Evolutionary conservation across 78 protist genomes (phyloP), one percentile per base, ranked within the genome.

Genomic region (Dictyostelium brefeldianum): DNA sequence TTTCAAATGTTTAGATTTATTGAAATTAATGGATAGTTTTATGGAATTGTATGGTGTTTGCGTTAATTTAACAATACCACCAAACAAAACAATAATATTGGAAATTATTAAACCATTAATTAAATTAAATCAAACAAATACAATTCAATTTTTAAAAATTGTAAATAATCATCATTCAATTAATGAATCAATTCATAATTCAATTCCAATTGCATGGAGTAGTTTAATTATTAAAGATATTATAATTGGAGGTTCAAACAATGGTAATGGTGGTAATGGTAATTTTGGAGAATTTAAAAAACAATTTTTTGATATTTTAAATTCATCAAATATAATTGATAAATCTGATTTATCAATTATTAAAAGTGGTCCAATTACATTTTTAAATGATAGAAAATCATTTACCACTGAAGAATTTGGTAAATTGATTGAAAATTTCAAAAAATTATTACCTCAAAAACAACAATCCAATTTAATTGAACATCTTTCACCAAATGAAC

Each of bases 101-200:
- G 79, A 73, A n/a, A 73, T 73, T 0, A 73, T 73, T 20, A 36
- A 73, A 46, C 79, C 79, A 47, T 73, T 73, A 9, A 47, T 73
- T 7, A n/a, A 43, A n/a, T 46, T 73, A 1, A n/a, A 46, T 73
- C 11, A 43, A 4, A 56, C n/a, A 17, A 73, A 73, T 47, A 12
- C n/a, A 18, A 17, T 9, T 29, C 47, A 51, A 0, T 73, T 73
- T 25, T 15, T 43, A 14, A 46, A n/a, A 25, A 46, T 73, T 20
- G 56, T 46, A 18, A 73, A 73, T 18, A 73, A 73, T 47, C 25
- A 73, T 46, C 2, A 73, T 15, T 7, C 78, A 36, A 22, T 62
- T 11, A 29, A 29, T 11, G 8, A 31, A 12, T 17, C 41, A 67
- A 14, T 67, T 3, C 1, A 29, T 2, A 67, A 67, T 6, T 29